Percentiles rank a stretch among this genome's conserved stretches.
Conservation (phyloP, 2,329 filamentous ascomycete species). For the Microdochium bolleyi region DNA sequence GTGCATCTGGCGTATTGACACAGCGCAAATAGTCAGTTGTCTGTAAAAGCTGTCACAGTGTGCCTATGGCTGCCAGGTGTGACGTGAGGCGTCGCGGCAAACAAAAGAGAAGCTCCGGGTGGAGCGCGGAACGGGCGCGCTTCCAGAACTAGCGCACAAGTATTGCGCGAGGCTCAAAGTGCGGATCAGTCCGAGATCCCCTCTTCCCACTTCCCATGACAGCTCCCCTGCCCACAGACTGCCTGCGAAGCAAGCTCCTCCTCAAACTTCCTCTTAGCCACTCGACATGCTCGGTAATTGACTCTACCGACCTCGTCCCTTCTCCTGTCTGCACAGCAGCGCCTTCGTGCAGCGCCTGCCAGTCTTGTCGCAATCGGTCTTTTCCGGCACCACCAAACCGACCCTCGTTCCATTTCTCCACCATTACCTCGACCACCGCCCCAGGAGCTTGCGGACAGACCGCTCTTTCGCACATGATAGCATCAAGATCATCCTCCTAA, state of each 20-base stretch:
- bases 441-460: too few species aligned
- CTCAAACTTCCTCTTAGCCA: neutral
- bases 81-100: too few species aligned
- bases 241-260: neutral
- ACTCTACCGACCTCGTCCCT: neutral
- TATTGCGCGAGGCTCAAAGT: neutral
- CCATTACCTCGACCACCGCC: too few species aligned
- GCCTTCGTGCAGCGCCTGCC: constrained; percentile 4
- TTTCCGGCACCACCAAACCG: neutral
- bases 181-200: neutral
- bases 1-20: too few species aligned
- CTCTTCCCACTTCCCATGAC: neutral
- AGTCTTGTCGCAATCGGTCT: neutral
- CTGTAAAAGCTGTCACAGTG: too few species aligned
- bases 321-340: neutral
- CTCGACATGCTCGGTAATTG: neutral
- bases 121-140: neutral
- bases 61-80: too few species aligned
- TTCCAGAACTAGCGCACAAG: neutral
- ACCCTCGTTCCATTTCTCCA: neutral
- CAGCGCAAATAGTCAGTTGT: too few species aligned
- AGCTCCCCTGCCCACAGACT: neutral
- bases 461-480: too few species aligned
- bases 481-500: too few species aligned
- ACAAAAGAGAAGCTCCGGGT: neutral